Percentiles rank a stretch among this genome's conserved stretches.
Conservation (phyloP, 1,284 basidiomycete species). For the Agaricales sp. region DNA sequence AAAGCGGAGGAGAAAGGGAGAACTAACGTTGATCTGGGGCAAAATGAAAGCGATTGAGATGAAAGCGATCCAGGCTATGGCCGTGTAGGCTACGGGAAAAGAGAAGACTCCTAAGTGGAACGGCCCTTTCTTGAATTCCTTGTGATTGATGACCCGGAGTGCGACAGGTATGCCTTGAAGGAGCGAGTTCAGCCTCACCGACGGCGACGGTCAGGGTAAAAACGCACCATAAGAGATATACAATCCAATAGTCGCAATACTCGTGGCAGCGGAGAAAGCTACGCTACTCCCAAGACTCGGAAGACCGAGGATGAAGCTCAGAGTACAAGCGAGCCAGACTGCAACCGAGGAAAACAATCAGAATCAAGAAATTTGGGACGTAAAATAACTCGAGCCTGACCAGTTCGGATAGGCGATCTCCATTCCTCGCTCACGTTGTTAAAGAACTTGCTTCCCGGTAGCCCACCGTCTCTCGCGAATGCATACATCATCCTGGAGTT, state of each 20-base stretch:
- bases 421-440: conserved; percentile 47
- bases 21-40: conserved; percentile 46
- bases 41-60: conserved; percentile 60
- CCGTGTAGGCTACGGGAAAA: conserved; percentile 40
- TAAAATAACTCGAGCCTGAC: conserved; percentile 30
- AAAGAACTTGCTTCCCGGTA: conserved; percentile 59
- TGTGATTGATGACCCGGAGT: conserved; percentile 48
- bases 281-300: conserved; percentile 63
- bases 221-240: conserved; percentile 58
- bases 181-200: conserved; percentile 4
- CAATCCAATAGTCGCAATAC: conserved; percentile 69
- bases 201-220: conserved; percentile 1
- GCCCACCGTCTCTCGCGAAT: conserved; percentile 60
- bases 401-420: conserved; percentile 58
- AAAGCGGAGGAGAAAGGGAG: conserved; percentile 2
- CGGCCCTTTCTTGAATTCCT: conserved; percentile 54
- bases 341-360: not conserved
- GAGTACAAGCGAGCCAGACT: conserved; percentile 71
- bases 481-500: conserved; percentile 78
- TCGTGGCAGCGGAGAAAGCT: conserved; percentile 66
- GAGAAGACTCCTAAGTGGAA: conserved; percentile 61
- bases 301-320: conserved; percentile 66
- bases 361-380: not conserved
- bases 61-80: conserved; percentile 50
- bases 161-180: conserved; percentile 56